Evolutionary conservation across 2,329 filamentous ascomycete species (phyloP), one percentile per base, ranked within the genome.

Genomic region (Eurotiales sp.): DNA sequence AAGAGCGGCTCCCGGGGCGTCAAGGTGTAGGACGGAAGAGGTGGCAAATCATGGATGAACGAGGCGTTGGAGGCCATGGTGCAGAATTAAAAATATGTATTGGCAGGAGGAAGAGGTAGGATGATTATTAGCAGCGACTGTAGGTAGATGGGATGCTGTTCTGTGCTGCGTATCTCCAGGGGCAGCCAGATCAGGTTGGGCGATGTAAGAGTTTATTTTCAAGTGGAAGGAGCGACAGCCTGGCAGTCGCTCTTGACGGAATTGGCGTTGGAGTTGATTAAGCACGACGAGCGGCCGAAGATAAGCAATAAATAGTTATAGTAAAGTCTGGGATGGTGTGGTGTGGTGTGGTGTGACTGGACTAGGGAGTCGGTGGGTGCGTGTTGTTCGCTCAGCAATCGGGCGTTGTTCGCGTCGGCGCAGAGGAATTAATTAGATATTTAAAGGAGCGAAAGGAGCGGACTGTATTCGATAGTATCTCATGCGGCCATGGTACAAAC

Each of bases 11-110:
- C 79, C 41, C 86, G 82, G 8, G 84, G 83, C 57, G 77, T 77
- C 51, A 93, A 75, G 21, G 82, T 83, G 75, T 95, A 96, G n/a
- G 80, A 72, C 44, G 93, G 92, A 40, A 97, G 84, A 47, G 91
- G 88, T 60, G 92, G 91, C 48, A 97, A 81, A 63, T 84, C 82
- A 71, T 58, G 61, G 41, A 58, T 56, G 57, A 63, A 51, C 27
- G 70, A 68, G 25, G 62, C 55, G 57, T 72, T 72, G 40, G 56
- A 55, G 50, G 66, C 64, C 68, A 71, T 70, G 45, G 46, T 58
- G 47, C 19, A 22, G 39, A 8, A 42, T 42, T 42, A 42, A 27
- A 2, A 42, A 42, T 37, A 37, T 37, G 34, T 37, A 37, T 14
- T 14, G 15, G 15, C 17, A 2, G 8, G 34, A 4, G 14, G 10